Conservation (phyloP, 768 basidiomycete species). For the Phaeolepiota aurea region DNA sequence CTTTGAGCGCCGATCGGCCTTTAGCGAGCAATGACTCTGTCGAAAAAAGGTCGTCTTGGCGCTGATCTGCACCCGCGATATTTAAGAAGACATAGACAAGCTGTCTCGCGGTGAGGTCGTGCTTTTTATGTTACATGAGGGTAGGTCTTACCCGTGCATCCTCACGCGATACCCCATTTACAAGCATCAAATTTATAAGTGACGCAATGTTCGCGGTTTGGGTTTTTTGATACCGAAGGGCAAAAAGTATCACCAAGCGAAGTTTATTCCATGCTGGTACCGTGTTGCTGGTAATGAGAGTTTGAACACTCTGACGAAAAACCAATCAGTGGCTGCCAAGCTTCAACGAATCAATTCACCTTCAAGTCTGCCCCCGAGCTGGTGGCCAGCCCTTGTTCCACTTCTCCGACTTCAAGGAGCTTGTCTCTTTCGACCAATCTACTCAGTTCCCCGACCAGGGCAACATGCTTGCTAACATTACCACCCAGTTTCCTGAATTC, state of each 20-base stretch:
- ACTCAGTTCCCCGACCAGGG: slow-evolving; percentile 92
- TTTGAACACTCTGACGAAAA: slow-evolving; percentile 84
- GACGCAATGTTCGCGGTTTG: slow-evolving; percentile 76
- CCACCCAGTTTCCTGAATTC: slow-evolving; percentile 95
- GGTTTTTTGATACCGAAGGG: slow-evolving; percentile 89
- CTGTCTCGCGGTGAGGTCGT: slow-evolving; percentile 29
- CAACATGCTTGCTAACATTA: slow-evolving; percentile 98
- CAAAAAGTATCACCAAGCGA: slow-evolving; percentile 84
- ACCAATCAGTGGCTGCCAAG: too few relatives aligned
- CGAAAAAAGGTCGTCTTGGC: slow-evolving; percentile 95
- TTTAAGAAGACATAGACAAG: slow-evolving; percentile 91
- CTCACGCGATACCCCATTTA: slow-evolving; percentile 68
- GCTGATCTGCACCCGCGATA: slow-evolving; percentile 89
- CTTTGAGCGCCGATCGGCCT: slow-evolving; percentile 91
- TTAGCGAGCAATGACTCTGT: slow-evolving; percentile 92
- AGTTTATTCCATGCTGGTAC: slow-evolving; percentile 81
- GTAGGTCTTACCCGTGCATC: slow-evolving; percentile 54
- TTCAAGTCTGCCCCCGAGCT: slow-evolving; percentile 85
- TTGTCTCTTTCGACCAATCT: slow-evolving; percentile 81
- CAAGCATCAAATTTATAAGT: slow-evolving; percentile 64
- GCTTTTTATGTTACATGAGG: slow-evolving; percentile 3
- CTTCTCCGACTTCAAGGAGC: slow-evolving; percentile 83
- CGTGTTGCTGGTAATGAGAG: slow-evolving; percentile 55
- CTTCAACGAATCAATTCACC: slow-evolving; percentile 29
- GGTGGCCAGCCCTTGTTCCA: slow-evolving; percentile 93